Evolutionary conservation across 2,329 filamentous ascomycete species (phyloP), one percentile per base, ranked within the genome.

Genomic region (Dothistroma septosporum): DNA sequence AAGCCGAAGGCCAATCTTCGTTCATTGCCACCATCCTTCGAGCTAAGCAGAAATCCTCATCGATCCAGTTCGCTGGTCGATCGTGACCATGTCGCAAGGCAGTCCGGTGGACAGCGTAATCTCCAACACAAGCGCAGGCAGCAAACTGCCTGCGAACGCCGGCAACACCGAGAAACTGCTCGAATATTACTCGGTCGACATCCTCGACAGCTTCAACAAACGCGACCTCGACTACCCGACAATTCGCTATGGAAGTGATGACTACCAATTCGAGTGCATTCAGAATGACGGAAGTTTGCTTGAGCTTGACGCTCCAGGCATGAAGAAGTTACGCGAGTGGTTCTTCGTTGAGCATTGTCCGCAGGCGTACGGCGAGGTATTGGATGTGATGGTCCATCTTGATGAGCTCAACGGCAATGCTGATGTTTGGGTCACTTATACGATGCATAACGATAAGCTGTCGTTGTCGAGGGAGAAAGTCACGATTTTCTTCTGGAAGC

Each of bases 171-270:
- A 50, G 28, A 50, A 12, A 28, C 53, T 47, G 37, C 37, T 44
- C 35, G 28, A 55, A 22, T 12, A 63, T 50, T 24, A 61, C 61
- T 32, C 55, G 10, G 2, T 60, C 53, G 53, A 63, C 32, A 37
- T 61, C 33, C 22, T 55, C 2, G 33, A 37, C 16, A 37, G 37
- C 37, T 46, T 46, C 35, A 55, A 55, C 53, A 28, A 47, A 14
- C 37, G 41, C 21, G 53, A 55, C 19, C 16, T 46, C 2, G 16
- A 10, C 12, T 44, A 35, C 10, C 37, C 53, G 10, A 47, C 47
- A n/a, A 21, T 9, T 10, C 19, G n/a, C 1, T 55, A 55, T 24
- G 37, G 35, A 16, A 47, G 53, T 28, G 28, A 55, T 5, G 37
- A 55, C 28, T 47, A 46, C 31, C n/a, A 16, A 9, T 55, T 55